Percentiles rank a stretch among this genome's conserved stretches.
Conservation (phyloP, 2,329 filamentous ascomycete genomes). For the Ceratocystis eucalypticola region DNA sequence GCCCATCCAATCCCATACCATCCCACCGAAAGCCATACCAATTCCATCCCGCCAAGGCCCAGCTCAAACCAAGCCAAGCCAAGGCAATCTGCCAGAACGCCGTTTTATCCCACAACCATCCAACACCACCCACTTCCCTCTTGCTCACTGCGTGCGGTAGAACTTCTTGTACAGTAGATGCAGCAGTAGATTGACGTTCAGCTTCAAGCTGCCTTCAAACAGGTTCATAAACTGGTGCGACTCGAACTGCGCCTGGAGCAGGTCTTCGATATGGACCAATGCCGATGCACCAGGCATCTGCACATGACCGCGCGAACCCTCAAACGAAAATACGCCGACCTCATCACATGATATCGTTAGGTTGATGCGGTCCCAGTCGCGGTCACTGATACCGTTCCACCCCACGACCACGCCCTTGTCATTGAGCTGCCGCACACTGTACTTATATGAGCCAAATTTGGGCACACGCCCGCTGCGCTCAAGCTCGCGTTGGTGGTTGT, state of each 20-base stretch:
- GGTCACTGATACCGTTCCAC: conserved; percentile 74
- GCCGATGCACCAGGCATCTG: conserved; percentile 91
- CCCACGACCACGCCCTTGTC: conserved; percentile 89
- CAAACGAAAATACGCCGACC: conserved; percentile 85
- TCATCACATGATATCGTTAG: conserved; percentile 89
- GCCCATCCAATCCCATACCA: not conserved
- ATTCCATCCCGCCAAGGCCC: not conserved
- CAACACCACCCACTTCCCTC: not conserved
- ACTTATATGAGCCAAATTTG: conserved; percentile 97
- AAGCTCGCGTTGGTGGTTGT: conserved; percentile 94
- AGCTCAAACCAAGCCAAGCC: not conserved
- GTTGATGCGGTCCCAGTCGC: conserved; percentile 83
- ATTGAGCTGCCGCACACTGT: conserved; percentile 72
- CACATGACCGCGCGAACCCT: conserved; percentile 81
- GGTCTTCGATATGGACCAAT: conserved; percentile 76
- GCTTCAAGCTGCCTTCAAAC: conserved; percentile 69
- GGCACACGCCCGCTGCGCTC: conserved; percentile 84
- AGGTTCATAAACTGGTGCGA: conserved; percentile 92
- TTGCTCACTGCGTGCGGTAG: conserved; percentile 54
- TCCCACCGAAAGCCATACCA: not conserved
- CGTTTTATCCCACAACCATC: not conserved
- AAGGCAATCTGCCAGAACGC: not conserved
- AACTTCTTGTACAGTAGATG: conserved; percentile 99
- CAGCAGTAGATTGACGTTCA: conserved; percentile 94
- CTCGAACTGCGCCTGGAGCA: conserved; percentile 94